Percentiles rank a stretch among this genome's conserved stretches.
phyloP scores from a whole-genome alignment of 371 early-diverging fungal species.

The Mucor mucedo region DNA sequence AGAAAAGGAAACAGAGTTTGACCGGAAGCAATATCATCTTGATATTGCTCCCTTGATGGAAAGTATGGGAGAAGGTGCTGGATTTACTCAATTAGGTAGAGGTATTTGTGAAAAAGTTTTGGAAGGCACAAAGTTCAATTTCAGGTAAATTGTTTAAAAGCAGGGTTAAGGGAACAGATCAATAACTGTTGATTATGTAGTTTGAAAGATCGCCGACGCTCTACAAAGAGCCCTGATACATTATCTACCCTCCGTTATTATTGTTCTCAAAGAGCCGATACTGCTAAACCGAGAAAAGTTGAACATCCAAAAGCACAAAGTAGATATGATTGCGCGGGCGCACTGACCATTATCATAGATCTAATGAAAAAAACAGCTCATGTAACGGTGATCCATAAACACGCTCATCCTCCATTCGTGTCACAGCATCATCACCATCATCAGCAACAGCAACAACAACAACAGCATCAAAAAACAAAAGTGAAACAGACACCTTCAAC shows the following conservation, averaged over 20 bases:
- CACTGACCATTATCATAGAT: conserved; percentile 55
- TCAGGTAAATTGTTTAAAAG: conserved; percentile 39
- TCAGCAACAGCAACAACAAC: conserved; percentile 21
- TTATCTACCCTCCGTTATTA: conserved; percentile 54
- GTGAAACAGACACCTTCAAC: background rate
- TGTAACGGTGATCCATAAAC: conserved; percentile 54
- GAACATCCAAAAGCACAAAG: conserved; percentile 49
- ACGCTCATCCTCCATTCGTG: conserved; percentile 52
- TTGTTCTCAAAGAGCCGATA: conserved; percentile 55
- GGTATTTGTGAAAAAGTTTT: conserved; percentile 50
- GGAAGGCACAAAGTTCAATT: conserved; percentile 53
- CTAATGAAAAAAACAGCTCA: conserved; percentile 47
- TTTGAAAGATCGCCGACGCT: conserved; percentile 54
- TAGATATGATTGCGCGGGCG: conserved; percentile 55
- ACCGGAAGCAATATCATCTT: conserved; percentile 45
- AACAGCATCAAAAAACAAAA: conserved; percentile 6
- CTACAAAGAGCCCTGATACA: conserved; percentile 52
- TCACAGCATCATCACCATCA: conserved; percentile 42
- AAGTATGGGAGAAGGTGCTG: conserved; percentile 30
- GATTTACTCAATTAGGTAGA: conserved; percentile 55
- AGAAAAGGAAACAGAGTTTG: conserved; percentile 46
- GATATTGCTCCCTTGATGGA: conserved; percentile 42
- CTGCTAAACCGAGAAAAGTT: conserved; percentile 51
- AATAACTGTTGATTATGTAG: conserved; percentile 18
- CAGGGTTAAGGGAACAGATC: background rate